These are phyloP conservation scores for Penicillium sp. DNA, from an alignment of 2,329 filamentous ascomycete genomes.

Conservation along the genomic window DNA sequence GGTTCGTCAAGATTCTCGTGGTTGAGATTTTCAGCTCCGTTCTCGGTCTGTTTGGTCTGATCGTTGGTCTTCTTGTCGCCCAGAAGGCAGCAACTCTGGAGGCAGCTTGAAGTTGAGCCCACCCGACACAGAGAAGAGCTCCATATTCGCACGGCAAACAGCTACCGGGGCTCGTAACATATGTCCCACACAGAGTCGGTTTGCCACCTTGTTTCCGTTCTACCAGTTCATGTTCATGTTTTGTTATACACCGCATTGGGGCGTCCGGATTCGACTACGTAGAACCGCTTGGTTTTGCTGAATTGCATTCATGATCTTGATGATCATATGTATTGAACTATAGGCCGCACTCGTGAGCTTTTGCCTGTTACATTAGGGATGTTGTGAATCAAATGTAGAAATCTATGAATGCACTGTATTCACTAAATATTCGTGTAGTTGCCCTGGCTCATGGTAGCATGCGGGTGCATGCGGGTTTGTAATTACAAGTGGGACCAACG, in stretches of 20 bases:
- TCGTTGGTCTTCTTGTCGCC: slow-evolving; percentile 86
- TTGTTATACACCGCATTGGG: slow-evolving; percentile 41
- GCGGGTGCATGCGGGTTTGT: too few relatives aligned
- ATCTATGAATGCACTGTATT: slow-evolving; percentile 15
- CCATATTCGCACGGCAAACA: slow-evolving; percentile 19
- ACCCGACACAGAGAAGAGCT: slow-evolving; percentile 13
- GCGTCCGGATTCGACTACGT: slow-evolving; percentile 41
- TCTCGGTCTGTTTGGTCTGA: slow-evolving; percentile 91
- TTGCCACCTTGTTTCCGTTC: slow-evolving; percentile 16
- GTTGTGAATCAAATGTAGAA: slow-evolving; percentile 29
- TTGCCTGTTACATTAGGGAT: slow-evolving; percentile 12
- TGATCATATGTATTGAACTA: slow-evolving; percentile 21
- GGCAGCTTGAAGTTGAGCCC: slow-evolving; percentile 21
- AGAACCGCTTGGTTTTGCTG: slow-evolving; percentile 27
- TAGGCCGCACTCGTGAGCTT: not conserved
- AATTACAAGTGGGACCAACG: too few relatives aligned
- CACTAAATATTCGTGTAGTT: too few relatives aligned
- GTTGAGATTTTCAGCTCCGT: slow-evolving; percentile 99
- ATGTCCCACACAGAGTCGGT: slow-evolving; percentile 21
- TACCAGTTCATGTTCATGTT: slow-evolving; percentile 25
- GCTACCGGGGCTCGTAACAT: not conserved
- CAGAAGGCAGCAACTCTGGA: slow-evolving; percentile 77
- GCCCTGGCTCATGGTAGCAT: too few relatives aligned
- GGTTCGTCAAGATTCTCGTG: slow-evolving; percentile 97
- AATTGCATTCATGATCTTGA: slow-evolving; percentile 30